Conservation (phyloP, 2,329 filamentous ascomycete genomes). For the Scedosporium minutisporum region DNA sequence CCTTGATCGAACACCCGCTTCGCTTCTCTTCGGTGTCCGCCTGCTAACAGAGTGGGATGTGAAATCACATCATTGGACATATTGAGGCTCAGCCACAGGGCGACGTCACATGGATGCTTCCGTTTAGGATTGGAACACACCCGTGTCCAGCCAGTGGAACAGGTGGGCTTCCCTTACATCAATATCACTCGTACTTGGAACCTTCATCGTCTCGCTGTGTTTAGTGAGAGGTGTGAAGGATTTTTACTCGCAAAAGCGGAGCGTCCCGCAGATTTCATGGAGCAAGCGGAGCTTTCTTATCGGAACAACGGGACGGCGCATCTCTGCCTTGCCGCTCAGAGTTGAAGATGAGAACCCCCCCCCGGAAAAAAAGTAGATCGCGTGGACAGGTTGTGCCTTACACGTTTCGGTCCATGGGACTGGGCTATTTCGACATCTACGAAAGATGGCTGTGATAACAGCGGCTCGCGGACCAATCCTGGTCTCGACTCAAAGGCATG, state of each 20-base stretch:
- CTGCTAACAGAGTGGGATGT: background rate
- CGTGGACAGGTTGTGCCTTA: background rate
- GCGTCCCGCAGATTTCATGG: background rate
- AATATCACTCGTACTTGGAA: background rate
- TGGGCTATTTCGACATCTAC: background rate
- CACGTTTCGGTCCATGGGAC: background rate
- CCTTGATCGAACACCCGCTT: no score
- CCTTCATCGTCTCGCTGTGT: background rate
- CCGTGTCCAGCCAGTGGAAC: background rate
- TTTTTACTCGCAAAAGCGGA: background rate
- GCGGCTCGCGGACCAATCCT: no score
- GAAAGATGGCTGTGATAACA: background rate
- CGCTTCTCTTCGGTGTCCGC: no score
- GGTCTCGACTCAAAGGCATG: no score
- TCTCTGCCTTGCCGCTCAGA: background rate
- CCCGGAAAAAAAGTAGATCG: background rate
- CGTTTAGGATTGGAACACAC: background rate
- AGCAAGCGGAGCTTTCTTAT: background rate
- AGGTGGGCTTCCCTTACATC: background rate
- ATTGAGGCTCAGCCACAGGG: background rate
- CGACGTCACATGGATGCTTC: background rate
- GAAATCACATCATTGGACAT: background rate
- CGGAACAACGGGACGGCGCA: background rate
- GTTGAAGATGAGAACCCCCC: background rate
- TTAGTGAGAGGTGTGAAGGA: background rate